These are phyloP conservation scores for Epichloe elymi DNA, from an alignment of 2,329 filamentous ascomycete species.

Conservation along the genomic window DNA sequence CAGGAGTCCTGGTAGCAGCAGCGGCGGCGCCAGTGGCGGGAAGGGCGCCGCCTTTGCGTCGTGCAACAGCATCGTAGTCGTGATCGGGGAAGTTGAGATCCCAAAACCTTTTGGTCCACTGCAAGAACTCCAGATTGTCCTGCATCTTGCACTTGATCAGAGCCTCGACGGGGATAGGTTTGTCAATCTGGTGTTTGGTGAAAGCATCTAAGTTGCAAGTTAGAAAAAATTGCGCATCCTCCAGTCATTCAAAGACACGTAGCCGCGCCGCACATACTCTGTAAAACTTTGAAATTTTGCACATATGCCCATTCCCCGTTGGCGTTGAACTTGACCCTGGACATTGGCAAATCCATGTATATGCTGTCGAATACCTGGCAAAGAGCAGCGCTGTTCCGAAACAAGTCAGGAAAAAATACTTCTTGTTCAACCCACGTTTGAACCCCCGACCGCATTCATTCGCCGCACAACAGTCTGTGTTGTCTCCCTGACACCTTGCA, in stretches of 20 bases:
- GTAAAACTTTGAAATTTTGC: conserved; percentile 95
- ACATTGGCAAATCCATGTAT: conserved; percentile 90
- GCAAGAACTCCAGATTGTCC: conserved; percentile 97
- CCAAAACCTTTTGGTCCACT: conserved; percentile 96
- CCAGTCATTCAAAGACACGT: not conserved
- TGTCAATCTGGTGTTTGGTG: conserved; percentile 75
- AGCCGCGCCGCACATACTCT: conserved; percentile 50
- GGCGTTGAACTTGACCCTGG: conserved; percentile 94
- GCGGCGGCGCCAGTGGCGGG: conserved; percentile 27
- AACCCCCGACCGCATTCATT: not conserved
- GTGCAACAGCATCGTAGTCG: conserved; percentile 81
- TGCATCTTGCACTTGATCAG: conserved; percentile 99
- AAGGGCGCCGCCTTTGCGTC: conserved; percentile 65
- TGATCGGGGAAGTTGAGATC: conserved; percentile 95
- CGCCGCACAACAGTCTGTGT: not conserved
- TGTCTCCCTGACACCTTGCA: not conserved
- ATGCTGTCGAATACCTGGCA: conserved; percentile 99
- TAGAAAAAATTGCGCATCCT: conserved; percentile 2
- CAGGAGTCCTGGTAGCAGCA: conserved; percentile 32
- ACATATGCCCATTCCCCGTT: conserved; percentile 95
- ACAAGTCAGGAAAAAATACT: not conserved
- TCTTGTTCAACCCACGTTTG: not conserved
- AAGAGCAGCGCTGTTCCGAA: conserved; percentile 61
- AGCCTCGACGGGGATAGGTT: conserved; percentile 74
- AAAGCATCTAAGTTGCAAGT: conserved; percentile 52